Base-by-base conservation (phyloP, 73 alveolate genomes). In the Paramecium pentaurelia region DNA sequence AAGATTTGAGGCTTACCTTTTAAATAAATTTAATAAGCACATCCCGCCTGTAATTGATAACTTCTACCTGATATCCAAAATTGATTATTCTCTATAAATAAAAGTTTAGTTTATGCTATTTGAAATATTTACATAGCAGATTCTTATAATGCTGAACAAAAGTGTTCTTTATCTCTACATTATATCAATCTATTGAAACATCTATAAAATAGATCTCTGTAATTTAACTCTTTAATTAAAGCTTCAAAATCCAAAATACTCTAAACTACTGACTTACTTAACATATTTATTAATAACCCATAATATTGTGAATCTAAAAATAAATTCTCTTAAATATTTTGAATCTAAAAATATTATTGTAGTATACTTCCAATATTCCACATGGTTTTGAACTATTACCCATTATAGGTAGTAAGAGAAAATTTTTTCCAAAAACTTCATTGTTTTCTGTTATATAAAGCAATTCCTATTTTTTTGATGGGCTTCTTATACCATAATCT, bases 231-330 rank as follows among this genome's bases (percentile, higher is more conserved):
- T 25, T 80, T 80, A 3, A 32, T 16, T 12, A 45, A 36, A 25
- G 91, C 91, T 14, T 80, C 91, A 80, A 32, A 80, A 80, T 80
- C 91, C 30, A 80, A 64, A 22, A 80, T 80, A 42, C 91, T 45
- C 30, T 80, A 80, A 27, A 80, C 58, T 3, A 80, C 75, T 11
- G 91, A 80, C 18, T 80, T 80, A 47, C 91, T 80, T 1, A 80
- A 37, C 71, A 80, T 80, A 80, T 80, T 80, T 9, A 80, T 47
- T 8, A 80, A 49, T 49, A 80, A 80, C 25, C 91, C 91, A 80
- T 32, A 80, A 80, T 80, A 80, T 49, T 80, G 34, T 6, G 91
- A 40, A 80, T 80, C 91, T 45, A 80, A 45, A 12, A 27, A 27
- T n/a, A 44, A 20, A 10, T 80, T 40, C 27, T 80, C 91, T 42